phyloP scores from a whole-genome alignment of 2,329 filamentous ascomycete species.

The Sclerotinia trifoliorum region DNA sequence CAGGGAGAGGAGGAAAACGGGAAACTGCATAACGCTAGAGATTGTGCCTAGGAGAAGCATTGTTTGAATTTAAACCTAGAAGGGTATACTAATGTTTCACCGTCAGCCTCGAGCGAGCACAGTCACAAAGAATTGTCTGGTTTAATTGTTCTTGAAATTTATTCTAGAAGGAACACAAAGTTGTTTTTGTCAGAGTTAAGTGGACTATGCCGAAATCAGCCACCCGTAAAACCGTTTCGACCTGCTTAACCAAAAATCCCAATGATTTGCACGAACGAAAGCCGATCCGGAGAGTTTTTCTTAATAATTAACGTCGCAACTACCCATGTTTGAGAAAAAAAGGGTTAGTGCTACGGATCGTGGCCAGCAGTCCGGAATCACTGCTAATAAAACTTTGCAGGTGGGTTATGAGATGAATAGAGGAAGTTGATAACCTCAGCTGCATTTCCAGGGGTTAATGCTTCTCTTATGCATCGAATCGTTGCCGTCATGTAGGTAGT shows the following conservation, averaged over 20 bases:
- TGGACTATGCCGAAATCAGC: conserved; percentile 20
- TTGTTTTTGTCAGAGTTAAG: conserved; percentile 9
- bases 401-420: conserved; percentile 1
- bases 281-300: conserved; percentile 12
- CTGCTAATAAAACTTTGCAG: not conserved
- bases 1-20: conserved; percentile 23
- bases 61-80: conserved; percentile 23
- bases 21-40: conserved; percentile 29
- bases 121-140: conserved; percentile 27
- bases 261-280: not conserved
- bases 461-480: conserved; percentile 23
- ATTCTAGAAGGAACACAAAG: conserved; percentile 26
- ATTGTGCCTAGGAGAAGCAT: conserved; percentile 22
- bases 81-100: conserved; percentile 29
- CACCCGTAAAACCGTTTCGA: conserved; percentile 16
- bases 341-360: conserved; percentile 19
- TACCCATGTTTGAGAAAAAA: conserved; percentile 26
- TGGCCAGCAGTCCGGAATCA: conserved; percentile 17
- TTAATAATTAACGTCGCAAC: conserved; percentile 25
- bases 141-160: conserved; percentile 22
- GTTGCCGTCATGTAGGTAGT: conserved; percentile 23
- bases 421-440: conserved; percentile 9
- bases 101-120: conserved; percentile 35
- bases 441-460: conserved; percentile 12
- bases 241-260: conserved; percentile 3